Evolutionary conservation across 2,329 filamentous ascomycete genomes (phyloP).

Genomic region (Shiraia bambusicola): DNA sequence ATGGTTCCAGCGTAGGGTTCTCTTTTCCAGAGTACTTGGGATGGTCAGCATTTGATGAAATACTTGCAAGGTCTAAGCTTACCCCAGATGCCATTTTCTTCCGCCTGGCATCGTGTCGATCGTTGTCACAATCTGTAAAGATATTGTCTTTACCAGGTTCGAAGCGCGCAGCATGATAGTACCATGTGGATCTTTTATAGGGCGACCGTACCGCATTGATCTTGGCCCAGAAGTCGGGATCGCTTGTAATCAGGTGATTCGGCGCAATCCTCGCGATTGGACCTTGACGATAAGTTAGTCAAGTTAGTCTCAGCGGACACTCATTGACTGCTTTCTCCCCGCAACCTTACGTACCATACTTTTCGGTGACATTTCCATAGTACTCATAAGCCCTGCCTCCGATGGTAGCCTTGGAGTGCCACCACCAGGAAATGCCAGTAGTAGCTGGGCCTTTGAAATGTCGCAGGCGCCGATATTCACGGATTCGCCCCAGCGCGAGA

Average conservation of each 20-base stretch:
- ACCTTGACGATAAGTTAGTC: constrained; percentile 28
- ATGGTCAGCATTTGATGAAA: constrained; percentile 7
- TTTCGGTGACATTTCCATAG: constrained; percentile 34
- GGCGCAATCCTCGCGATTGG: constrained; percentile 51
- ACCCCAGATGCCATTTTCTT: constrained; percentile 56
- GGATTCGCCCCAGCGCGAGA: constrained; percentile 18
- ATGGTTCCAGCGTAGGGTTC: constrained; percentile 53
- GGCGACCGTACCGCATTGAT: constrained; percentile 44
- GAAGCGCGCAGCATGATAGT: constrained; percentile 50
- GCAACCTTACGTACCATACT: constrained; percentile 27
- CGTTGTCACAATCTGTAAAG: constrained; percentile 55
- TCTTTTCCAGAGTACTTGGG: constrained; percentile 57
- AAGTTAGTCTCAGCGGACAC: not conserved
- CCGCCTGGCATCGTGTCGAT: constrained; percentile 46
- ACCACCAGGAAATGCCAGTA: constrained; percentile 34
- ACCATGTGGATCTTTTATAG: constrained; percentile 45
- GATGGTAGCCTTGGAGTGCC: constrained; percentile 35
- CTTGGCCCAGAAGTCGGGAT: constrained; percentile 51
- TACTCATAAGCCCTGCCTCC: constrained; percentile 25
- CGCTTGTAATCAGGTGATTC: constrained; percentile 53
- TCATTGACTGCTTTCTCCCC: not conserved
- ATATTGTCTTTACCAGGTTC: constrained; percentile 58
- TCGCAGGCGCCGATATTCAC: constrained; percentile 32
- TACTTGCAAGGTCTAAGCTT: constrained; percentile 3
- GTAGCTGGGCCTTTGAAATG: constrained; percentile 35